Percentiles rank a stretch among this genome's conserved stretches.
phyloP scores from a whole-genome alignment of 2,329 filamentous ascomycete species.

The Aureobasidium vineae region DNA sequence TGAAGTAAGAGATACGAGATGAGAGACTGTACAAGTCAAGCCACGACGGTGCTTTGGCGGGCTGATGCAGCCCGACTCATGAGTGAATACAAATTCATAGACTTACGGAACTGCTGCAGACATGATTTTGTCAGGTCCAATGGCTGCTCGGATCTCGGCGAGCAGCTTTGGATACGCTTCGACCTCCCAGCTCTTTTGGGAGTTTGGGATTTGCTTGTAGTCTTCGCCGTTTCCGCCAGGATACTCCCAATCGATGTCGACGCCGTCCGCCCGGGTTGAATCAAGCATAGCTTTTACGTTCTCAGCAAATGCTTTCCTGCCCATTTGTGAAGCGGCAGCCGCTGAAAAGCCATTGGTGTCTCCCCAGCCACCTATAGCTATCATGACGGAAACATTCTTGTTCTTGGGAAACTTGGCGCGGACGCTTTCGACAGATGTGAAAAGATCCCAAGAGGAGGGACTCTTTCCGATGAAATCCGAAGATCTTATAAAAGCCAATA shows the following conservation, averaged over 20 bases:
- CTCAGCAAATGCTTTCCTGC: constrained; percentile 59
- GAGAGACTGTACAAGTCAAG: not conserved
- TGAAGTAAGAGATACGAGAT: not conserved
- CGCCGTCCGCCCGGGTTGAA: constrained; percentile 61
- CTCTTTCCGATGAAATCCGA: constrained; percentile 51
- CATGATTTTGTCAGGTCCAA: constrained; percentile 59
- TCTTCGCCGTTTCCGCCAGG: constrained; percentile 65
- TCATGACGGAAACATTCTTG: constrained; percentile 59
- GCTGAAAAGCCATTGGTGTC: constrained; percentile 62
- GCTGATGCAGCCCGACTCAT: constrained; percentile 1
- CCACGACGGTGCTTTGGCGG: not conserved
- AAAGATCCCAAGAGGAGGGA: constrained; percentile 50
- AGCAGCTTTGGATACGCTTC: constrained; percentile 62
- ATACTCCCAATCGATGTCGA: constrained; percentile 68
- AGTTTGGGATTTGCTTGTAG: constrained; percentile 63
- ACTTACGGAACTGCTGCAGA: constrained; percentile 62
- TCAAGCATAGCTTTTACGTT: constrained; percentile 65
- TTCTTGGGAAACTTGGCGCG: constrained; percentile 57
- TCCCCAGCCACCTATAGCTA: constrained; percentile 75
- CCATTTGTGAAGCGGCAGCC: constrained; percentile 54
- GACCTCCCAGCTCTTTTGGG: constrained; percentile 59
- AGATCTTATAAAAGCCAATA: constrained; percentile 59
- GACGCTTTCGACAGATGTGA: constrained; percentile 51
- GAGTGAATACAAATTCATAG: not conserved
- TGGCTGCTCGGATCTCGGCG: constrained; percentile 55